phyloP scores from a whole-genome alignment of 2,329 filamentous ascomycete species.

The Apiospora pterosperma region DNA sequence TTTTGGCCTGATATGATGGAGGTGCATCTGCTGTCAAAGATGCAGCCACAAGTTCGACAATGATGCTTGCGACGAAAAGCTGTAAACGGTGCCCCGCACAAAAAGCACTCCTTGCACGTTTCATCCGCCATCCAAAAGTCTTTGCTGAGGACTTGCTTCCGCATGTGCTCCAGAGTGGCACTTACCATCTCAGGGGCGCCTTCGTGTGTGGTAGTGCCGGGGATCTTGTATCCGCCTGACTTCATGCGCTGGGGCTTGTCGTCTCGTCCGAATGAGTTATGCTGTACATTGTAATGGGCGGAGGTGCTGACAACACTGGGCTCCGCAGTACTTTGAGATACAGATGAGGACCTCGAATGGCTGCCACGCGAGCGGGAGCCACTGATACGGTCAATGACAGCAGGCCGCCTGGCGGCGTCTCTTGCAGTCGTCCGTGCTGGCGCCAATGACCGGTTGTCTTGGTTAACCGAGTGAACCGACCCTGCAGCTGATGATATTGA shows the following conservation, averaged over 20 bases:
- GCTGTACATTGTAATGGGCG: constrained; percentile 55
- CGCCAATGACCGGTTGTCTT: constrained; percentile 27
- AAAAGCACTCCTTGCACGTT: constrained; percentile 95
- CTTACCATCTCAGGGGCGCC: constrained; percentile 57
- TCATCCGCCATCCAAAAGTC: constrained; percentile 99
- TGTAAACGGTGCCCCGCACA: constrained; percentile 85
- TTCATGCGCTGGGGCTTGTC: constrained; percentile 41
- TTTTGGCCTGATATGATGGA: constrained; percentile 82
- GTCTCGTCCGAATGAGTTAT: constrained; percentile 52
- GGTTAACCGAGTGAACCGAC: constrained; percentile 26
- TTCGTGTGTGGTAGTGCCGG: constrained; percentile 54
- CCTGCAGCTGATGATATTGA: constrained; percentile 19
- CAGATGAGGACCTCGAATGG: constrained; percentile 56
- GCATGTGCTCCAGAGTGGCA: constrained; percentile 66
- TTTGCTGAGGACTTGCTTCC: constrained; percentile 83
- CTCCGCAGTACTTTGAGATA: constrained; percentile 54
- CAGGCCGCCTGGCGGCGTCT: constrained; percentile 41
- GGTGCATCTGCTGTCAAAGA: constrained; percentile 96
- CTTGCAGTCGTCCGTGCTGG: constrained; percentile 23
- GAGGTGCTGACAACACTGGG: constrained; percentile 56
- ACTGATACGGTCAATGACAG: constrained; percentile 54
- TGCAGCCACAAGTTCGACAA: constrained; percentile 94
- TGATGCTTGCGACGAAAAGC: constrained; percentile 96
- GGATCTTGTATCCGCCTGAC: constrained; percentile 47
- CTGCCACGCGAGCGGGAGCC: constrained; percentile 39